Conservation (phyloP, 352 stramenopile genomes). For the Globisporangium carolinianum region DNA sequence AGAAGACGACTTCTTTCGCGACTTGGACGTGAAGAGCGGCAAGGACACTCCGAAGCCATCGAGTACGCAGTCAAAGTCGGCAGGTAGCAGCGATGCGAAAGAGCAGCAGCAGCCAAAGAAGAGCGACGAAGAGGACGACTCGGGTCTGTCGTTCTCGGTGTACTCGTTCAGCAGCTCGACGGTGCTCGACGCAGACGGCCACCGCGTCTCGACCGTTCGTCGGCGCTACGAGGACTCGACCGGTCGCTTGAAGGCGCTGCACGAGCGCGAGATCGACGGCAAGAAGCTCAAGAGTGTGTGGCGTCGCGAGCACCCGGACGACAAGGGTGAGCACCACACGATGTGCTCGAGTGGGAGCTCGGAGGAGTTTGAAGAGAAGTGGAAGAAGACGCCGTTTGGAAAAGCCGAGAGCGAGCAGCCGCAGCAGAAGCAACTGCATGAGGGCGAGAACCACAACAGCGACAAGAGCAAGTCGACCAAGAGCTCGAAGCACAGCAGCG, state of each 20-base stretch:
- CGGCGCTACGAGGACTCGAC: conserved; percentile 81
- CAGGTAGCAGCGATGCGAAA: background rate
- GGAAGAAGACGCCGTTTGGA: conserved; percentile 57
- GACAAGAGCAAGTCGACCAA: background rate
- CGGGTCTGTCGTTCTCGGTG: conserved; percentile 43
- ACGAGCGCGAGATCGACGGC: conserved; percentile 64
- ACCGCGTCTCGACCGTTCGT: conserved; percentile 54
- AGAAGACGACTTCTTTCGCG: conserved; percentile 79
- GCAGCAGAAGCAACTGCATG: conserved; percentile 7
- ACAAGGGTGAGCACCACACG: conserved; percentile 51
- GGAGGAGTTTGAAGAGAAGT: conserved; percentile 62
- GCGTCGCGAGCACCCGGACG: conserved; percentile 54
- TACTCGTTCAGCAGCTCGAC: conserved; percentile 79
- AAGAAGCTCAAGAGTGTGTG: conserved; percentile 71
- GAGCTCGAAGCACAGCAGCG: conserved; percentile 11
- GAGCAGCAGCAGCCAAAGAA: background rate
- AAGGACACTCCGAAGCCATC: conserved; percentile 21
- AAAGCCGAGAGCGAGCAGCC: conserved; percentile 29
- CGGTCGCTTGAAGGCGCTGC: conserved; percentile 71
- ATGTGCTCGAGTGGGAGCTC: conserved; percentile 23
- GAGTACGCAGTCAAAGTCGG: background rate
- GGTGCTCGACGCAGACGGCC: conserved; percentile 60
- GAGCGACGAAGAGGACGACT: conserved; percentile 20
- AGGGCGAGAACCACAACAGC: conserved; percentile 7
- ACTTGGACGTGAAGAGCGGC: conserved; percentile 37